Conservation (phyloP, 1,284 basidiomycete genomes). For the Clitocybe nebularis region DNA sequence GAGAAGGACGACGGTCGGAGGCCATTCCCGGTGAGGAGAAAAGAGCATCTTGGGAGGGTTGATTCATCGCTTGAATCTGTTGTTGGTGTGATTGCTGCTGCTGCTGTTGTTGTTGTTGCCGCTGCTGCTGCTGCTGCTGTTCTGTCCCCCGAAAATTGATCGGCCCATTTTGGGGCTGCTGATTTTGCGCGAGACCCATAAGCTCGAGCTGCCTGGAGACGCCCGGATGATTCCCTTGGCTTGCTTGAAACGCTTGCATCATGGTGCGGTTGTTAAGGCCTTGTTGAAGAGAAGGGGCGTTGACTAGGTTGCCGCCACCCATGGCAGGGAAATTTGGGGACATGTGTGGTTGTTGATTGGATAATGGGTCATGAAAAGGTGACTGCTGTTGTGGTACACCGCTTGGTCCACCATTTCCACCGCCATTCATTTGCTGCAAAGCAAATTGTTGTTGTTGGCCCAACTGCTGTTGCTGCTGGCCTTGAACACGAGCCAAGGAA, state of each 20-base stretch:
- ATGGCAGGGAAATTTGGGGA: constrained; percentile 36
- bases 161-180: constrained; percentile 39
- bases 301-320: constrained; percentile 22
- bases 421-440: constrained; percentile 30
- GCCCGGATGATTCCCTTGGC: constrained; percentile 17
- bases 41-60: constrained; percentile 33
- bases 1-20: constrained; percentile 45
- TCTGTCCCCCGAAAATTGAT: constrained; percentile 29
- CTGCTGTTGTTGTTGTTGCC: constrained; percentile 18
- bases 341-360: constrained; percentile 37
- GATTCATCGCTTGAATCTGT: constrained; percentile 31
- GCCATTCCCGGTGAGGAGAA: constrained; percentile 39
- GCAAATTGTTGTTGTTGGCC: constrained; percentile 42
- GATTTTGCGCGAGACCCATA: constrained; percentile 44
- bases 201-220: constrained; percentile 44
- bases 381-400: constrained; percentile 14
- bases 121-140: constrained; percentile 19
- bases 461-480: constrained; percentile 33
- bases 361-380: constrained; percentile 40
- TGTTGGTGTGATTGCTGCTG: constrained; percentile 26
- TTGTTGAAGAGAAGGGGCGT: constrained; percentile 29
- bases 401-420: constrained; percentile 22
- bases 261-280: constrained; percentile 32
- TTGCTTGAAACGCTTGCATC: constrained; percentile 34
- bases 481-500: constrained; percentile 32